These are phyloP conservation scores for Cantharellus anzutake DNA, from an alignment of 768 basidiomycete genomes.

Conservation along the genomic window DNA sequence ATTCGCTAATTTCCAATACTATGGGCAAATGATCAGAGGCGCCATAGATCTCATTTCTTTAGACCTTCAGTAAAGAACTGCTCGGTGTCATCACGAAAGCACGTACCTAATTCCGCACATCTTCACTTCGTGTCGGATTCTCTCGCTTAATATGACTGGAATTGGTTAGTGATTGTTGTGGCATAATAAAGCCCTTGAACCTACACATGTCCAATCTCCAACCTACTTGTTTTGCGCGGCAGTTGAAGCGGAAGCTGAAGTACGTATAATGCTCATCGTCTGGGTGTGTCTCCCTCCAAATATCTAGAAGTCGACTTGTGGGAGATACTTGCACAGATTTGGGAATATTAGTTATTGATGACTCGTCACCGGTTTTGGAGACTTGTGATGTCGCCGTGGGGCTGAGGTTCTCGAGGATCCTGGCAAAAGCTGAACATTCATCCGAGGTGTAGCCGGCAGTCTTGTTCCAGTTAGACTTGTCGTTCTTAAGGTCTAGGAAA, in stretches of 20 bases:
- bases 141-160: constrained; percentile 57
- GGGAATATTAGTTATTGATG: neutral
- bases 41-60: constrained; percentile 46
- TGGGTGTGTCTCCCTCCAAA: constrained; percentile 62
- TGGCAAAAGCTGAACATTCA: constrained; percentile 57
- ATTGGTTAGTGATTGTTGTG: neutral
- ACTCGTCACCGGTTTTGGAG: constrained; percentile 8
- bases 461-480: constrained; percentile 72
- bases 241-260: constrained; percentile 69
- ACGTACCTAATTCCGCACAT: constrained; percentile 62
- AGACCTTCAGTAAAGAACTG: neutral
- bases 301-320: constrained; percentile 38
- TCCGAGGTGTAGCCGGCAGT: constrained; percentile 67
- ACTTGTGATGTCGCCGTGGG: constrained; percentile 14
- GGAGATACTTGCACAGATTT: neutral
- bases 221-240: constrained; percentile 59
- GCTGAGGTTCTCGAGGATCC: constrained; percentile 33
- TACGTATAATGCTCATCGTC: constrained; percentile 61
- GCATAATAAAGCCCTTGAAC: neutral
- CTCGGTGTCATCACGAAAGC: neutral
- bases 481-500: constrained; percentile 40
- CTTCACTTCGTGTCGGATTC: constrained; percentile 42
- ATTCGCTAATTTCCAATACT: constrained; percentile 49
- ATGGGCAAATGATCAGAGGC: constrained; percentile 77
- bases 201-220: constrained; percentile 80